Base-by-base conservation (phyloP, 352 stramenopile genomes). In the Phytophthora cajani region DNA sequence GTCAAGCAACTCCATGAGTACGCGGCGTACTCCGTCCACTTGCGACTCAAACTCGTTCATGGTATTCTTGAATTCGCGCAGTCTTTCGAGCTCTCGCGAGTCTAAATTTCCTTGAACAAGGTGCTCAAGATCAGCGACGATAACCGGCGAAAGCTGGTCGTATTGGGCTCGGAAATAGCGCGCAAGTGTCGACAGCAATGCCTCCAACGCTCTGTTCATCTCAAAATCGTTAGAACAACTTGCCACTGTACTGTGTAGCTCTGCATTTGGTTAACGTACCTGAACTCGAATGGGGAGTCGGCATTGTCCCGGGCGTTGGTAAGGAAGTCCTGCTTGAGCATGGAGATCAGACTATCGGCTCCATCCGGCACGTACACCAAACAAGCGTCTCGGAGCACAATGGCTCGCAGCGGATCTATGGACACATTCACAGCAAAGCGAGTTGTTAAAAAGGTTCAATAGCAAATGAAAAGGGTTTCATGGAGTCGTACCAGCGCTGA, bases 31-130 rank as follows among this genome's bases (percentile, higher is more conserved):
- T 12, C 77, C 72, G 55, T 85, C 72, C 3, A 90, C 81, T 50
- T 88, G 82, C 0, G 77, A 77, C 52, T 90, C 80, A 25, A 89
- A 88, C 62, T 86, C 80, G 69, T 86, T 77, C 67, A 89, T 88
- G 0, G 69, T 77, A 51, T 87, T 90, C 61, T 90, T 90, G 56
- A 90, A 79, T 33, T 72, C 64, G 7, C 80, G 82, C 9, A 90
- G 72, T 16, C 68, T 73, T 49, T 90, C 82, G 0, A 90, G 68
- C 44, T 90, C 72, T 0, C 66, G 69, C 17, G 79, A 69, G 30
- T 71, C 67, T 21, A 87, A 72, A 27, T 72, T 61, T 3, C 75
- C 79, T 62, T 75, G 60, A 16, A 80, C 79, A 14, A 90, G 69
- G 14, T 69, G 71, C 25, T 90, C 82, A 19, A 90, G 70, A 12